These are phyloP conservation scores for Proliferodiscus dingleyae DNA, from an alignment of 2,329 filamentous ascomycete genomes.

Conservation along the genomic window DNA sequence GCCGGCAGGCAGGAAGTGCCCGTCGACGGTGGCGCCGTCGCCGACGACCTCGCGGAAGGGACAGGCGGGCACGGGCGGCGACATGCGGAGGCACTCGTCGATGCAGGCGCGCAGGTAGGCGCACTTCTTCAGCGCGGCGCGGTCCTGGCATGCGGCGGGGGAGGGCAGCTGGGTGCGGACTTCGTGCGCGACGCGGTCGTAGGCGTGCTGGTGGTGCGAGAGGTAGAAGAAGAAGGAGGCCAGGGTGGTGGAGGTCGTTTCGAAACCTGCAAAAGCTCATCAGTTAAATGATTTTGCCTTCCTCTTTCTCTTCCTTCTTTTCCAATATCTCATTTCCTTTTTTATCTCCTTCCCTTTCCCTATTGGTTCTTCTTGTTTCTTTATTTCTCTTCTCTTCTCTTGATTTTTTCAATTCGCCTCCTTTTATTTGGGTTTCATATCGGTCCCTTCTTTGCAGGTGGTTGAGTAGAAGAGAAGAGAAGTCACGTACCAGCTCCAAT, in stretches of 20 bases:
- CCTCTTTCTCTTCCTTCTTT: too few relatives aligned
- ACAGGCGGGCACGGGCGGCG: constrained; percentile 36
- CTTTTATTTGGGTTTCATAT: too few relatives aligned
- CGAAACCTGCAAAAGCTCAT: too few relatives aligned
- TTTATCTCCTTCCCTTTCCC: too few relatives aligned
- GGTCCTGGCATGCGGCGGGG: constrained; percentile 19
- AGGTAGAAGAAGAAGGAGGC: constrained; percentile 37
- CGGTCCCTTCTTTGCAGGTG: too few relatives aligned
- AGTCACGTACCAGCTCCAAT: too few relatives aligned
- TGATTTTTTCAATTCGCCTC: too few relatives aligned
- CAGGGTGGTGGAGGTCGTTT: constrained; percentile 28
- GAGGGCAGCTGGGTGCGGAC: constrained; percentile 8
- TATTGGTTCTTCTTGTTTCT: too few relatives aligned
- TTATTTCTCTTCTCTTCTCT: too few relatives aligned
- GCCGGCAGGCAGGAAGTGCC: constrained; percentile 32
- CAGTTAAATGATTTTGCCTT: too few relatives aligned
- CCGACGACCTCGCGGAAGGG: constrained; percentile 30
- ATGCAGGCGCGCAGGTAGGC: constrained; percentile 42
- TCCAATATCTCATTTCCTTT: too few relatives aligned
- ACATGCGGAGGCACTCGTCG: constrained; percentile 42
- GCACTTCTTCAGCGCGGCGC: constrained; percentile 32
- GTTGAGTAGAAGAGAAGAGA: too few relatives aligned
- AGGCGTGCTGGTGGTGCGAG: constrained; percentile 23
- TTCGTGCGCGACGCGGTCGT: constrained; percentile 25
- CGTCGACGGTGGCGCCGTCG: constrained; percentile 31